Evolutionary conservation across 2,329 filamentous ascomycete genomes (phyloP), one percentile per base, ranked within the genome.

Genomic region (Ampelomyces quisqualis): DNA sequence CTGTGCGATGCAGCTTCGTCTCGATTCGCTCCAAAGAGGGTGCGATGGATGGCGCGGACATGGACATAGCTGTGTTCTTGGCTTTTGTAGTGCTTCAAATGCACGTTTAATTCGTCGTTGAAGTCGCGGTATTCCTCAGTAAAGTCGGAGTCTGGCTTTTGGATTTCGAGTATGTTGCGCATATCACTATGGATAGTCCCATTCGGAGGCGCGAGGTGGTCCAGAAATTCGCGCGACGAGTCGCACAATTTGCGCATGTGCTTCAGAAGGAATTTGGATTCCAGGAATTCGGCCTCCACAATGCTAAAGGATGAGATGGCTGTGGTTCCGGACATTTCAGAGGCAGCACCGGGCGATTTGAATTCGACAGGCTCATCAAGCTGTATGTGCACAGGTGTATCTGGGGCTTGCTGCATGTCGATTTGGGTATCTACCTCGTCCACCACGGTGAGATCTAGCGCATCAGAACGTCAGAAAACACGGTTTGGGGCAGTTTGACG

Each of bases 251-350:
- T 65, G 15, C 64, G 63, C 20, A 76, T 47, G 14, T 65, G 61
- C 33, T 68, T 69, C 4, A 73, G 35, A 31, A 77, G 72, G 24
- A 64, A 51, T 21, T 70, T 69, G 3, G 63, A 38, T 29, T 75
- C 70, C 7, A 76, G 56, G 8, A 67, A 60, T 17, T 67, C 61
- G 19, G 71, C 61, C 38, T 75, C 71, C 23, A 70, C 67, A 43
- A 67, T 65, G 5, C 73, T 73, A 40, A 72, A 71, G 2, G 72
- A 72, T 0, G 72, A 72, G 29, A 71, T 71, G 4, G 70, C 70
- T 2, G 74, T 75, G 2, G 70, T 75, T 10, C 71, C 72, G 3
- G 74, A 75, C 53, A 73, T 69, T 27, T 62, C 67, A 5, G 73
- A 75, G 11, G 53, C 51, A 18, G 57, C 63, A 17, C 64, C 67